Evolutionary conservation across 495 filamentous ascomycete genomes (phyloP), one percentile per base, ranked within the genome.

Genomic region (Penicillium salamii): DNA sequence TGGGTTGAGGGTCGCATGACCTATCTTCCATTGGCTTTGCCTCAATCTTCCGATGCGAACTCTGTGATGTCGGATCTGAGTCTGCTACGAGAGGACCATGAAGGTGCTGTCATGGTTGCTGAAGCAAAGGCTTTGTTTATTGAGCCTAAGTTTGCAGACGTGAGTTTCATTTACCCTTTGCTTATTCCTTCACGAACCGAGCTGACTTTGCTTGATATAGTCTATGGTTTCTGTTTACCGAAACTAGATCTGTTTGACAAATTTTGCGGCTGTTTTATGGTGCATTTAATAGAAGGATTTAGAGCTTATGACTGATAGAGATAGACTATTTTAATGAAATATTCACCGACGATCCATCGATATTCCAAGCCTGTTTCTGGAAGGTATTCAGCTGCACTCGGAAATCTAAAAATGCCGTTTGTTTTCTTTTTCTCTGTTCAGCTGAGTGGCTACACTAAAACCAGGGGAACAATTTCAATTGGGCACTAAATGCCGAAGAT

Each of bases 71-170:
- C 43, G 8, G 57, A 63, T 53, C 34, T 23, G 18, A 52, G 40
- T 14, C 31, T 55, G 17, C 44, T 54, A 23, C 47, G 6, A 9
- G 77, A 68, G 46, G 74, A 72, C 37, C 74, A 73, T 45, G 75
- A 84, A 50, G 77, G 74, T 26, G 74, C 80, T 6, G 59, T 80
- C 18, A 77, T 90, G 53, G 74, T 92, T 43, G 85, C 81, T 23
- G 86, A 90, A 67, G 89, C 84, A 23, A 85, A 81, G 61, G 92
- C 87, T 9, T 75, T 97, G 54, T 97, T 95, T 68, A 76, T 97
- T 45, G 90, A 95, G 66, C 92, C 92, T 3, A 90, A 80, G 66
- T 79, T 88, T 63, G 90, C 88, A 14, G 78, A 84, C 85, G 63
- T 66, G 78, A 82, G 54, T 58, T 15, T 43, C 17, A 29, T 12